A percentile compares a stretch with the other conserved stretches of the same genome.
Evolutionary conservation across 1,139 yeast genomes (phyloP).

Genomic region (Kodamaea arcana): DNA sequence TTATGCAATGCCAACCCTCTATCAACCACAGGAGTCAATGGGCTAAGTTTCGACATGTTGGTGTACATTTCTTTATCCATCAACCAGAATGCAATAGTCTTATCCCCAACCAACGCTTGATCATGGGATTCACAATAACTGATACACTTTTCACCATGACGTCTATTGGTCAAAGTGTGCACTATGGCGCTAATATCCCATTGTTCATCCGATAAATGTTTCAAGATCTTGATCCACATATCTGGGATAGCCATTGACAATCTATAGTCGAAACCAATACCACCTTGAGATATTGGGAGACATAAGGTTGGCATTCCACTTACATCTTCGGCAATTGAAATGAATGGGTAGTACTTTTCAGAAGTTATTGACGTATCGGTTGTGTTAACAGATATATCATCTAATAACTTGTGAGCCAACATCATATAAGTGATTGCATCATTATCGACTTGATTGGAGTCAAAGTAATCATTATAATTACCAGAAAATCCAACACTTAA

Average conservation of each 20-base stretch:
- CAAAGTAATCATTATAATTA: constrained; percentile 86
- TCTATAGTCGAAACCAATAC: constrained; percentile 90
- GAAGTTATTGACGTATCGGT: no score
- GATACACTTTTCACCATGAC: constrained; percentile 85
- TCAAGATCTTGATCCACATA: constrained; percentile 95
- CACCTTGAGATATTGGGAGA: constrained; percentile 68
- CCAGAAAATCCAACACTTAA: constrained; percentile 88
- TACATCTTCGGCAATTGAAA: constrained; percentile 94
- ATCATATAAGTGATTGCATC: constrained; percentile 85
- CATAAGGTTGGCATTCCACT: constrained; percentile 97
- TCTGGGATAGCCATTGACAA: constrained; percentile 97
- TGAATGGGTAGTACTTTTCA: constrained; percentile 56
- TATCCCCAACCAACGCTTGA: constrained; percentile 96
- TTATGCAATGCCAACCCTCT: constrained; percentile 90
- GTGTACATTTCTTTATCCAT: constrained; percentile 99
- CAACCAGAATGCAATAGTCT: constrained; percentile 94
- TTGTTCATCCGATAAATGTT: constrained; percentile 79
- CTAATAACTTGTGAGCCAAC: constrained; percentile 78
- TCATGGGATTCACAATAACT: constrained; percentile 96
- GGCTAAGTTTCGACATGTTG: constrained; percentile 77
- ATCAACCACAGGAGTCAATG: constrained; percentile 72
- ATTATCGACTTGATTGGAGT: constrained; percentile 74
- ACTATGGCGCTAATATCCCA: constrained; percentile 87
- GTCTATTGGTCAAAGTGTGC: constrained; percentile 79
- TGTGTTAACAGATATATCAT: constrained; percentile 43